phyloP scores from a whole-genome alignment of 2,329 filamentous ascomycete species.

The Drechslerella coelobrocha region DNA sequence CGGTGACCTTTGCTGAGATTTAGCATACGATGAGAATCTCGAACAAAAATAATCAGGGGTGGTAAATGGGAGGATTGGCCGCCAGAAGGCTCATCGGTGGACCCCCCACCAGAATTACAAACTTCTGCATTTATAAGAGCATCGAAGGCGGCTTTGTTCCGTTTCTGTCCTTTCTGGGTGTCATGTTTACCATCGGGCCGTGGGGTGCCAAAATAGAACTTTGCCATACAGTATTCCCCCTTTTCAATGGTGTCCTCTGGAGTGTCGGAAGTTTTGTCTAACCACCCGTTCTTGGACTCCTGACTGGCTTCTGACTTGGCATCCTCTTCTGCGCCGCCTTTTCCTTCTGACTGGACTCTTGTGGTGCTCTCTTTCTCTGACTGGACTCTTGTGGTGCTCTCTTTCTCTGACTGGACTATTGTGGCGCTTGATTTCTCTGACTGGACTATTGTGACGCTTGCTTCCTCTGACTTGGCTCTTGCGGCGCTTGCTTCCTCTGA shows the following conservation, averaged over 20 bases:
- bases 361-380: too few species aligned
- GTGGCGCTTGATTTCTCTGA: too few species aligned
- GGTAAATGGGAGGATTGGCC: too few species aligned
- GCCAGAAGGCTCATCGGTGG: background rate
- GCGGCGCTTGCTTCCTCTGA: background rate
- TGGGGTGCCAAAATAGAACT: background rate
- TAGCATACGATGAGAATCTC: background rate
- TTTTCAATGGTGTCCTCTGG: conserved; percentile 1
- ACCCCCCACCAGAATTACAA: background rate
- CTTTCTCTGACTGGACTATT: too few species aligned
- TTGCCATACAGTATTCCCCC: background rate
- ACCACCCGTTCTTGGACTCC: too few species aligned
- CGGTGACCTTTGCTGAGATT: background rate
- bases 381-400: too few species aligned
- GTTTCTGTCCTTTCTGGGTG: background rate
- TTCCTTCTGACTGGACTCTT: too few species aligned
- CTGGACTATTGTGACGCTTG: background rate
- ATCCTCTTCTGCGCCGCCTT: too few species aligned
- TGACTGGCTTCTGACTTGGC: too few species aligned
- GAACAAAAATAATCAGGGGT: conserved; percentile 10
- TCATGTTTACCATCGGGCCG: background rate
- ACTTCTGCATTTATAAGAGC: background rate
- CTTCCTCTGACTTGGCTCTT: background rate
- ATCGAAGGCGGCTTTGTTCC: background rate
- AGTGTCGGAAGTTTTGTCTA: background rate